Conservation (phyloP, 1,284 basidiomycete species). For the Clitocybe nebularis region DNA sequence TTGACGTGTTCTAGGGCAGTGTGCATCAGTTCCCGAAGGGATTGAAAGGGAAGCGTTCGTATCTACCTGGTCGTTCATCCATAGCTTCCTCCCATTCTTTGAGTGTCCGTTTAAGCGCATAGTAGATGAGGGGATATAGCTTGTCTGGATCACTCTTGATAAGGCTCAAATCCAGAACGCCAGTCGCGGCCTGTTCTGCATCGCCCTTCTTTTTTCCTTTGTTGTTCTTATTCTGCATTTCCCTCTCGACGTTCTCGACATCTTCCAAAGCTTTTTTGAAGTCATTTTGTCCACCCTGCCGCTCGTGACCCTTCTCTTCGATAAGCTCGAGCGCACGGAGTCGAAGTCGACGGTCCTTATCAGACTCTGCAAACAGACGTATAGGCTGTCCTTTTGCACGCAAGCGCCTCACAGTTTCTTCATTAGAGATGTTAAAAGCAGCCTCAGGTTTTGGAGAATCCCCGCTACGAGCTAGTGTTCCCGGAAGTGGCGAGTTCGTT, state of each 20-base stretch:
- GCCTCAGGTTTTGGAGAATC: conserved; percentile 54
- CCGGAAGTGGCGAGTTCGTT: conserved; percentile 39
- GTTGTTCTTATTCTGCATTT: conserved; percentile 53
- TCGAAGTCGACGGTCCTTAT: conserved; percentile 88
- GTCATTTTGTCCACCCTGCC: conserved; percentile 84
- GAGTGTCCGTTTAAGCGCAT: conserved; percentile 87
- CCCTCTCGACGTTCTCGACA: conserved; percentile 81
- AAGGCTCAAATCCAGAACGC: conserved; percentile 73
- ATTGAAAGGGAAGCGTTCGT: neutral
- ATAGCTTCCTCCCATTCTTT: conserved; percentile 97
- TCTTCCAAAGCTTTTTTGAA: conserved; percentile 92
- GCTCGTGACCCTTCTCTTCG: conserved; percentile 80
- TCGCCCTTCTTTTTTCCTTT: conserved; percentile 68
- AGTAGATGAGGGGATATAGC: conserved; percentile 96
- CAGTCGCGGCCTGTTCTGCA: conserved; percentile 41
- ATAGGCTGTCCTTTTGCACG: conserved; percentile 93
- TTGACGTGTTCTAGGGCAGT: conserved; percentile 65
- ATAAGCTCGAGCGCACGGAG: conserved; percentile 92
- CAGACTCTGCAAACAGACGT: conserved; percentile 90
- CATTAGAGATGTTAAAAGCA: conserved; percentile 88
- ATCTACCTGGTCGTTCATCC: conserved; percentile 82
- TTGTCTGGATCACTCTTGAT: conserved; percentile 94
- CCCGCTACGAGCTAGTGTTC: conserved; percentile 28
- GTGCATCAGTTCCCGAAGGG: conserved; percentile 7
- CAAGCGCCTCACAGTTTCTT: conserved; percentile 87